Evolutionary conservation across 352 stramenopile genomes (phyloP), one percentile per base, ranked within the genome.

Genomic region (Pseudoperonospora humuli): DNA sequence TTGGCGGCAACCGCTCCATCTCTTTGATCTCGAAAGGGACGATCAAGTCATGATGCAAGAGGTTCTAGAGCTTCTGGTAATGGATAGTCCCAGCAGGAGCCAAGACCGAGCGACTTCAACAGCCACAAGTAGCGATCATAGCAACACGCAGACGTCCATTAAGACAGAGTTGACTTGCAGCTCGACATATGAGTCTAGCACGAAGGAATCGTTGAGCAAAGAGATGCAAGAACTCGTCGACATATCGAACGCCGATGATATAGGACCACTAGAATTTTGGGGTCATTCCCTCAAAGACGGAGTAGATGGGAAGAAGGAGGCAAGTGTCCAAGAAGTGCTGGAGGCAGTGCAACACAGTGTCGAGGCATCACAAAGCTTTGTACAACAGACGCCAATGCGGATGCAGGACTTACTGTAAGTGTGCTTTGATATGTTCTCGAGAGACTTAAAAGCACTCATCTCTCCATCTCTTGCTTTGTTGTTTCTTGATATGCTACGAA

Each of bases 31-130:
- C 2, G 47, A 17, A 24, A 14, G 35, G 36, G 34, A 38, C 11
- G 53, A 67, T 14, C 47, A 31, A 6, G n/a, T 18, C 5, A 64
- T 67, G 57, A 64, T 67, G 57, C 27, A 52, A 21, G 57, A 67
- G 33, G 38, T 67, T 28, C 33, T 67, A 20, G 47, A 63, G 29
- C 41, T 67, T 4, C 23, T 67, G 34, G 53, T 35, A 3, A 23
- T 26, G 0, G 48, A 54, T 24, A 48, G 45, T 24, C 34, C 51
- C 17, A 27, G 21, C n/a, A 29, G 5, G 5, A 33, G 8, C 14
- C 21, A 40, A 26, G 18, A 35, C 7, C n/a, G 1, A 20, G 23
- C 36, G n/a, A 13, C 11, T 18, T 54, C 56, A 5, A 45, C 34
- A 24, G 46, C 41, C 1, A 1, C 25, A 7, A 45, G 40, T 21